A percentile compares a stretch with the other conserved stretches of the same genome.
These are phyloP conservation scores for Candida tammaniensis DNA, from an alignment of 805 yeast genomes.

Conservation along the genomic window DNA sequence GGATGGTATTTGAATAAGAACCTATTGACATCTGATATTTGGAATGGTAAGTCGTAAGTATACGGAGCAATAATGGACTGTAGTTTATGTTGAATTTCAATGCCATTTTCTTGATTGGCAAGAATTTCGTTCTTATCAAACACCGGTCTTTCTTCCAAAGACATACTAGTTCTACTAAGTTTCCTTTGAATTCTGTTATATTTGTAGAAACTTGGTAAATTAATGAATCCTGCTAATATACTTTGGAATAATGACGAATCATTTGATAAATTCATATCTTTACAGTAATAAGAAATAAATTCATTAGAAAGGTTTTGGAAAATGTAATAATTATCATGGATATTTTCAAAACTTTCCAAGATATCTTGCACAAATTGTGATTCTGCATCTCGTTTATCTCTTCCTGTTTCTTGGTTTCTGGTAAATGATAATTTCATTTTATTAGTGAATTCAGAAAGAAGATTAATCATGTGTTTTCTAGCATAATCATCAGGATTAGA, in stretches of 20 bases:
- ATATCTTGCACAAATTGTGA: conserved; percentile 30
- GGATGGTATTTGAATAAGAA: conserved; percentile 42
- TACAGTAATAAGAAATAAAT: conserved; percentile 38
- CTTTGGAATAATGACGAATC: conserved; percentile 42
- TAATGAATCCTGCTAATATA: conserved; percentile 37
- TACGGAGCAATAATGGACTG: conserved; percentile 16
- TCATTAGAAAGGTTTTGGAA: conserved; percentile 37
- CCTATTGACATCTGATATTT: conserved; percentile 37
- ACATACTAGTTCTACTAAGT: conserved; percentile 16
- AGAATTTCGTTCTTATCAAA: too few species aligned
- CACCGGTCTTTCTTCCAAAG: conserved; percentile 3
- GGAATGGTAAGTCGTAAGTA: conserved; percentile 38
- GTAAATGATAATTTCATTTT: conserved; percentile 23
- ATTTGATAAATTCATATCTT: conserved; percentile 33
- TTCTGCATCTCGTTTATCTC: conserved; percentile 18
- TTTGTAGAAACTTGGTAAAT: conserved; percentile 42
- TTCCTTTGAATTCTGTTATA: conserved; percentile 35
- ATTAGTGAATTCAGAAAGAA: conserved; percentile 20
- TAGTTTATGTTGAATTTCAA: not conserved
- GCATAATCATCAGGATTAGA: conserved; percentile 15
- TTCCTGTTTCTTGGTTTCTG: conserved; percentile 9
- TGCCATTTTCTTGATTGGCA: not conserved
- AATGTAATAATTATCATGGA: conserved; percentile 26
- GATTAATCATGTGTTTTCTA: conserved; percentile 16
- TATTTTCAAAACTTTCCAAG: conserved; percentile 25